A percentile compares a stretch with the other conserved stretches of the same genome.
phyloP scores from a whole-genome alignment of 192 early-diverging fungal genomes.

The Coemansia sp. region DNA sequence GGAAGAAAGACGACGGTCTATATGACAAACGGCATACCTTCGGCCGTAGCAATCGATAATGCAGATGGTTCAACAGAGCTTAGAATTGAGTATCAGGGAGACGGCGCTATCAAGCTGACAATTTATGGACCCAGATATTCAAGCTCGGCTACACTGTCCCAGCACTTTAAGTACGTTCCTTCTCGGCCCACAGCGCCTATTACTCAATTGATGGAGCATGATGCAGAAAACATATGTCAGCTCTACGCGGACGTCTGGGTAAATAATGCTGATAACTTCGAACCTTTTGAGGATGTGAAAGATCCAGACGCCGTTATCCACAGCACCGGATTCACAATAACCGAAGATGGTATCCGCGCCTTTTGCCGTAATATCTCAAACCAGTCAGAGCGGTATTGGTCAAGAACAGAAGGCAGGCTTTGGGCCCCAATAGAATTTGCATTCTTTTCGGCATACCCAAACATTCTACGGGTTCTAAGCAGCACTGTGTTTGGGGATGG shows the following conservation, averaged over 20 bases:
- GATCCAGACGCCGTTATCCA: background rate
- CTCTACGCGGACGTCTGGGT: constrained; percentile 5
- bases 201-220: too few relatives aligned
- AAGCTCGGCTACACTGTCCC: too few relatives aligned
- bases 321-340: constrained; percentile 8
- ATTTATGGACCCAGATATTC: too few relatives aligned
- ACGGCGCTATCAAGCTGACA: too few relatives aligned
- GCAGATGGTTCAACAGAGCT: too few relatives aligned
- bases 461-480: constrained; percentile 74
- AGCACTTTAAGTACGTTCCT: constrained; percentile 5
- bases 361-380: constrained; percentile 75
- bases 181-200: background rate
- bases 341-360: constrained; percentile 80
- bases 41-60: too few relatives aligned
- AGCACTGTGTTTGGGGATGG: constrained; percentile 85
- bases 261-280: background rate
- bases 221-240: background rate
- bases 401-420: constrained; percentile 53
- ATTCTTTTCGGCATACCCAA: constrained; percentile 75
- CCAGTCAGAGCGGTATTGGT: constrained; percentile 55
- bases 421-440: constrained; percentile 88
- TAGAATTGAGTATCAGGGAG: too few relatives aligned
- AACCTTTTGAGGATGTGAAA: background rate
- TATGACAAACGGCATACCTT: too few relatives aligned
- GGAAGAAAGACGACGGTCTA: too few relatives aligned